A percentile compares a stretch with the other conserved stretches of the same genome.
phyloP scores from a whole-genome alignment of 805 yeast species.

The Candida hispaniensis region DNA sequence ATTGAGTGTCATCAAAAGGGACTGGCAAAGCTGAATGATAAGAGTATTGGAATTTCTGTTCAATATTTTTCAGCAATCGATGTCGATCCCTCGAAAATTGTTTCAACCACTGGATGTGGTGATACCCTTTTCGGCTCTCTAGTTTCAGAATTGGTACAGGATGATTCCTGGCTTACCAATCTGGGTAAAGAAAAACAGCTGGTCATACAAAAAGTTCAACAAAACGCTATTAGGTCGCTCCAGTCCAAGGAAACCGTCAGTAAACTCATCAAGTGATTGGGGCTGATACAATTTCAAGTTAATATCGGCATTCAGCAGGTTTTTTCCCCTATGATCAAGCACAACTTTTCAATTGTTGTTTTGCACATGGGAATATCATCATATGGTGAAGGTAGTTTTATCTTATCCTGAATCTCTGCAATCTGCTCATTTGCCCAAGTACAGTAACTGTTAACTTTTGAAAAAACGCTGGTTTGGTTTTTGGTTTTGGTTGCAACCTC shows the following conservation, averaged over 20 bases:
- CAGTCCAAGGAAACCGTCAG: constrained; percentile 27
- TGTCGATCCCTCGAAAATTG: constrained; percentile 32
- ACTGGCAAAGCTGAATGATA: constrained; percentile 1
- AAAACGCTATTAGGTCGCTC: constrained; percentile 30
- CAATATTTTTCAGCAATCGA: constrained; percentile 47
- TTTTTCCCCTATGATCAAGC: no score
- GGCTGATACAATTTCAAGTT: no score
- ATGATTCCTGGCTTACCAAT: constrained; percentile 27
- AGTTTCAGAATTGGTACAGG: constrained; percentile 33
- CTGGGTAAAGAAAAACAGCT: constrained; percentile 26
- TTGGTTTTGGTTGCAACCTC: no score
- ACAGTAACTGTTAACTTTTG: no score
- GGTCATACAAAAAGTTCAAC: constrained; percentile 29
- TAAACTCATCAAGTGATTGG: constrained; percentile 20
- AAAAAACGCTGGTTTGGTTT: no score
- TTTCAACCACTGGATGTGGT: constrained; percentile 82
- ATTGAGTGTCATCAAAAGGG: constrained; percentile 10
- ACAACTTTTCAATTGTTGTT: no score
- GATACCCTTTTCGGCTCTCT: constrained; percentile 67
- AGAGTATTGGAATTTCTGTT: constrained; percentile 42
- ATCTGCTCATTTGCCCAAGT: no score
- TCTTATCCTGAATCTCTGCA: no score
- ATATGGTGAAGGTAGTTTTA: no score
- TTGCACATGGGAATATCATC: no score
- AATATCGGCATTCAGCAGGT: no score